Evolutionary conservation across 164 flowering plant species (phyloP), one percentile per base, ranked within the genome.

Genomic region (Vitis cinerea): DNA sequence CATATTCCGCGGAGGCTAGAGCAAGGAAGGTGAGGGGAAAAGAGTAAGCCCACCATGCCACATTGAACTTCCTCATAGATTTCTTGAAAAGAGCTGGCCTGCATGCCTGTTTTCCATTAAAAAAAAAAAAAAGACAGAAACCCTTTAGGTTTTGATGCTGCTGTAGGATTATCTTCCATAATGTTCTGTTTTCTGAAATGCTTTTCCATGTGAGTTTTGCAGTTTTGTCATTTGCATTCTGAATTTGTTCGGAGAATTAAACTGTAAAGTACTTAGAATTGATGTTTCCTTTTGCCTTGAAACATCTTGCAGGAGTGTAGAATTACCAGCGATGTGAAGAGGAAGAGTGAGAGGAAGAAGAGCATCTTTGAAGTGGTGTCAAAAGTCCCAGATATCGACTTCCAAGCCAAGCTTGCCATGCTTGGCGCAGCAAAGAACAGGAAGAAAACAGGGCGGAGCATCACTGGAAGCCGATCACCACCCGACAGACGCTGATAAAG

Each of bases 1-100:
- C 82, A 29, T 81, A 79, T 65, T 64, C 78, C 9, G 55, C 31
- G 0, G 79, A 63, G 10, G 80, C 79, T 27, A 78, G 69, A 29
- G 77, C 75, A 60, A 72, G 64, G 58, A 78, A 68, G 5, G 77
- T 75, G 8, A 72, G 49, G 0, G 79, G 60, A 16, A 78, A 80
- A 3, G 76, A 80, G 66, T 80, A 80, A 7, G 78, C 80, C 83
- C 77, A 75, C 83, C 79, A 75, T 8, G 74, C 78, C 8, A 74
- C 68, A 44, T 63, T 65, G 76, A 80, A 80, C 31, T 55, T 69
- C 66, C 19, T 77, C 68, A 74, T 54, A 0, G 74, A 62, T 72
- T 77, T 80, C 77, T 72, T 77, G 79, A 80, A 80, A 9, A 80
- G 59, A 1, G 58, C 64, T 47, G 83, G 79, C 16, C 80, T 68